A percentile compares a stretch with the other conserved stretches of the same genome.
Conservation (phyloP, 2,329 filamentous ascomycete genomes). For the Sporothrix inflata region DNA sequence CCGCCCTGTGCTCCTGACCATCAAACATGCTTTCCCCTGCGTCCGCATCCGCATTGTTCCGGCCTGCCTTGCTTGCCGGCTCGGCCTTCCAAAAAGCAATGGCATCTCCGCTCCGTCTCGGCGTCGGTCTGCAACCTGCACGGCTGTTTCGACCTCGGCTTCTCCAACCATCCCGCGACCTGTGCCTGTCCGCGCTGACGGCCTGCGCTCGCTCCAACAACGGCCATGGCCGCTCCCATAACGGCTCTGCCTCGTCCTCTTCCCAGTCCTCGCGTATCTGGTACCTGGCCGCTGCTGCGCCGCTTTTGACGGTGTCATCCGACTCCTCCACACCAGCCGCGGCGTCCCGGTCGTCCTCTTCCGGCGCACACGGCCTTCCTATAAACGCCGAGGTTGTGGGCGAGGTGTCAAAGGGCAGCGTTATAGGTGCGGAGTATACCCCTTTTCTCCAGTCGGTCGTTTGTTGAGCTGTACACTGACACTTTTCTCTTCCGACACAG, state of each 20-base stretch:
- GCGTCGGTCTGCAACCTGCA: slow-evolving; percentile 6
- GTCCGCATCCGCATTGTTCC: neutral
- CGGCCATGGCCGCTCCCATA: slow-evolving; percentile 7
- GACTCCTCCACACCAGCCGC: neutral
- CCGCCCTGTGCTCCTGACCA: neutral
- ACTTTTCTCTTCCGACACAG: slow-evolving; percentile 42
- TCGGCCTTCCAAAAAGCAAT: neutral
- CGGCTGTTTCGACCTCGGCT: neutral
- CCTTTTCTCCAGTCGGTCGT: neutral
- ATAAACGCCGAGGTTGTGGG: slow-evolving; percentile 45
- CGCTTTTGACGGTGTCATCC: slow-evolving; percentile 18
- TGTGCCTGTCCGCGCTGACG: neutral
- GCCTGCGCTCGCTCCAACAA: neutral
- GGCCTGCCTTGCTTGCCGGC: neutral
- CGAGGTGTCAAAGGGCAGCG: slow-evolving; percentile 58
- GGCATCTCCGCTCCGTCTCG: slow-evolving; percentile 19
- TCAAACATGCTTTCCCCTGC: slow-evolving; percentile 4
- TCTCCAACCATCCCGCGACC: neutral
- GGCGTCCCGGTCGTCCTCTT: neutral
- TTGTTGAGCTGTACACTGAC: neutral
- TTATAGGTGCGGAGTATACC: slow-evolving; percentile 48
- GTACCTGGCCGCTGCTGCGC: slow-evolving; percentile 28
- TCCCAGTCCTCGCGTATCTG: slow-evolving; percentile 13
- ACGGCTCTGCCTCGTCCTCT: slow-evolving; percentile 23
- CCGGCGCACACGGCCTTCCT: slow-evolving; percentile 25